A percentile compares a stretch with the other conserved stretches of the same genome.
phyloP scores from a whole-genome alignment of 192 early-diverging fungal species.

The Gonapodya prolifera region DNA sequence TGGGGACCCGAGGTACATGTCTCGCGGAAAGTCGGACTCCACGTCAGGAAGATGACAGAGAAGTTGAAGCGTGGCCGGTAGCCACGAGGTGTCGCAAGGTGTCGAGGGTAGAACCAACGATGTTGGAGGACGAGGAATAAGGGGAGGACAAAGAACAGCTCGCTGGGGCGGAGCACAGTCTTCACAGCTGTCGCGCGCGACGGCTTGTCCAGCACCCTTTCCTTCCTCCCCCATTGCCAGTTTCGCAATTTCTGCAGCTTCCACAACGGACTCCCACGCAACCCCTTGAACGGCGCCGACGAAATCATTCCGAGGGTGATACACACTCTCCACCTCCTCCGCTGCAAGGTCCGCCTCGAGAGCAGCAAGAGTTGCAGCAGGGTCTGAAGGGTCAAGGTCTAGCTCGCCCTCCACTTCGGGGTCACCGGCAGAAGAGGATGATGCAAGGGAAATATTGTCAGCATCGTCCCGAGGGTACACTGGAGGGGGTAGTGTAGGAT shows the following conservation, averaged over 20 bases:
- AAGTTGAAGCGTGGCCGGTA: neutral
- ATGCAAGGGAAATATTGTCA: neutral
- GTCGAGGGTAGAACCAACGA: neutral
- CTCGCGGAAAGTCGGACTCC: neutral
- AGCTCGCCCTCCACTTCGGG: no score
- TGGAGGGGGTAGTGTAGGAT: neutral
- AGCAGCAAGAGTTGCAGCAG: neutral
- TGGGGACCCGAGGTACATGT: neutral
- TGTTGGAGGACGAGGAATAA: neutral
- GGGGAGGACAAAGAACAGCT: neutral
- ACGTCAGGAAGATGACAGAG: neutral
- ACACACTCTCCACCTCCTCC: neutral
- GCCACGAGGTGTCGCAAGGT: neutral
- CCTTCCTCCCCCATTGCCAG: neutral
- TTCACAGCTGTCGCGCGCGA: neutral
- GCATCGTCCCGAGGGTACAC: neutral
- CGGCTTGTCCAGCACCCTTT: neutral
- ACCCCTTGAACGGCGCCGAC: neutral
- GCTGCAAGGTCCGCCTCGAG: neutral
- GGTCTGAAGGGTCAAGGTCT: neutral
- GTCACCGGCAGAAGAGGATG: neutral
- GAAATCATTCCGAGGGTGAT: neutral
- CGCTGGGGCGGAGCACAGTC: neutral
- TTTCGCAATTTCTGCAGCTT: neutral
- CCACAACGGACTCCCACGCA: neutral